A percentile compares a stretch with the other conserved stretches of the same genome.
Evolutionary conservation across 2,329 filamentous ascomycete species (phyloP).

Genomic region (Immersiporthe knoxdaviesiana): DNA sequence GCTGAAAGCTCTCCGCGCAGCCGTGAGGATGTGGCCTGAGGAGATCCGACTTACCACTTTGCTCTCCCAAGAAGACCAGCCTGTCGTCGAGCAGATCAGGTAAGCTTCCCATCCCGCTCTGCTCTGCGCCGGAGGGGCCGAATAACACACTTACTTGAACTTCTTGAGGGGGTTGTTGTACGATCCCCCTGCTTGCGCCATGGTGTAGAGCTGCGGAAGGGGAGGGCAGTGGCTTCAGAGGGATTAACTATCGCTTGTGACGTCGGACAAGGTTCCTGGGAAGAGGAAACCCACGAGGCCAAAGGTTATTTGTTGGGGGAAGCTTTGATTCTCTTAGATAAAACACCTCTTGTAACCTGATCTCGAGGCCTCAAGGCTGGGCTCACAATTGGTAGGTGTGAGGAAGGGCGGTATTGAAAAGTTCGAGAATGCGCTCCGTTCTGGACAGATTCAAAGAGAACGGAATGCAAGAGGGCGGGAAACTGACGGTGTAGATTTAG

Average conservation of each 20-base stretch:
- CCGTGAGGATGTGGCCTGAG: slow-evolving; percentile 9
- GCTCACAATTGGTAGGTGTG: neutral
- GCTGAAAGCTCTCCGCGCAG: neutral
- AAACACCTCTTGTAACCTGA: neutral
- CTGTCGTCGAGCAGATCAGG: slow-evolving; percentile 48
- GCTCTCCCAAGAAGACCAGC: slow-evolving; percentile 96
- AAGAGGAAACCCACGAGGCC: slow-evolving; percentile 5
- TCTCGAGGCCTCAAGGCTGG: neutral
- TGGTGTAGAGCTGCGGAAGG: slow-evolving; percentile 49
- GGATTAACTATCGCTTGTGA: slow-evolving; percentile 1
- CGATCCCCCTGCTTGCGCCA: slow-evolving; percentile 82
- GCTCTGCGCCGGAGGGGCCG: neutral
- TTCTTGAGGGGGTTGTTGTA: slow-evolving; percentile 99
- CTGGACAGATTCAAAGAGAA: slow-evolving; percentile 18
- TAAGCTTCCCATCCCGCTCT: slow-evolving; percentile 23
- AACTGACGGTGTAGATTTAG: slow-evolving; percentile 21
- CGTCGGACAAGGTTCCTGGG: slow-evolving; percentile 3
- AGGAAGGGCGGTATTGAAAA: neutral
- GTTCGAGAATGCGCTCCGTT: neutral
- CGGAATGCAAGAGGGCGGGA: neutral
- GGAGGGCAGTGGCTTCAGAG: slow-evolving; percentile 28
- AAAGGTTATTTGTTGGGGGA: neutral
- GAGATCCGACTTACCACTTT: slow-evolving; percentile 76
- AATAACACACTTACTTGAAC: slow-evolving; percentile 77
- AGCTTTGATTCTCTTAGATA: neutral